Percentiles rank a stretch among this genome's conserved stretches.
Conservation (phyloP, 345 rosid genomes). For the Nephelium lappaceum region DNA sequence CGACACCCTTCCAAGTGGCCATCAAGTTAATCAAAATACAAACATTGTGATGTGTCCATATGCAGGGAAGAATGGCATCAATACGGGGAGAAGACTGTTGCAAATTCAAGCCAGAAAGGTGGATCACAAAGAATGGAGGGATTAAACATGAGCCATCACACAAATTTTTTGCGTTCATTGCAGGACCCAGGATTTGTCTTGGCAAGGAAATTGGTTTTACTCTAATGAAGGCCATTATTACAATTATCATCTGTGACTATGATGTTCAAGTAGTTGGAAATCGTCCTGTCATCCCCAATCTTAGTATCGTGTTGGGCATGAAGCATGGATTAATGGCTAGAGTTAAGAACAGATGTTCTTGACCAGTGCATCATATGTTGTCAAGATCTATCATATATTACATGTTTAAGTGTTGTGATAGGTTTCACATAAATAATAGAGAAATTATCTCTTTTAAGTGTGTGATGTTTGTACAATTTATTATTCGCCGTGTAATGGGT, state of each 20-base stretch:
- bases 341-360: neutral
- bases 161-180: neutral
- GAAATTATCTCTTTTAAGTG: too few species aligned
- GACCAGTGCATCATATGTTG: too few species aligned
- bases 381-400: too few species aligned
- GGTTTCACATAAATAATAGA: too few species aligned
- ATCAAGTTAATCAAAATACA: conserved; percentile 2
- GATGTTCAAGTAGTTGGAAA: neutral
- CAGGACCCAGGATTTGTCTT: neutral
- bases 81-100: conserved; percentile 30
- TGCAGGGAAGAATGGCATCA: conserved; percentile 23
- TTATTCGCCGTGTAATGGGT: too few species aligned
- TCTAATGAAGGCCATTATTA: neutral
- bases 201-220: neutral
- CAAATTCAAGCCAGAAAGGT: conserved; percentile 30
- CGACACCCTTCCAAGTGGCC: conserved; percentile 33
- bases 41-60: conserved; percentile 6
- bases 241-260: neutral
- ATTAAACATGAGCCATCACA: neutral
- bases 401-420: too few species aligned
- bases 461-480: too few species aligned
- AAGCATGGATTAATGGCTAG: neutral
- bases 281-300: neutral
- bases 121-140: neutral
- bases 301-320: neutral